These are phyloP conservation scores for Puccinia coronata DNA, from an alignment of 1,284 basidiomycete genomes.

Conservation along the genomic window DNA sequence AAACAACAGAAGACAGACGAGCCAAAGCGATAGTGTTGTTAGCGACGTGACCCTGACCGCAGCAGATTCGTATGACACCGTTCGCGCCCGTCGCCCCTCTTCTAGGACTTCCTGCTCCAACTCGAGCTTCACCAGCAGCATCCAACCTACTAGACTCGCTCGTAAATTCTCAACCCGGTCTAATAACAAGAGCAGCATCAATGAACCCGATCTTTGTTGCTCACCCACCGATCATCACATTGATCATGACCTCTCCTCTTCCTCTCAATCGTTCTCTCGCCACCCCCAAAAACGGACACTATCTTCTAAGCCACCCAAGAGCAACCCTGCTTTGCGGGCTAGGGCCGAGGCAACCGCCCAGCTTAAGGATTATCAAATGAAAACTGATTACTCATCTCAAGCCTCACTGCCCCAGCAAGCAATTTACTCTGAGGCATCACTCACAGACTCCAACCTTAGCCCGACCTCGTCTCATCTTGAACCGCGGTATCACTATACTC, in stretches of 20 bases:
- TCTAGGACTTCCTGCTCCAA: conserved; percentile 19
- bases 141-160: not conserved
- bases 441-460: not conserved
- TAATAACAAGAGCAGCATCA: conserved; percentile 21
- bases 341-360: conserved; percentile 29
- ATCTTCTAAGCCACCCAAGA: conserved; percentile 42
- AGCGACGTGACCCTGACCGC: conserved; percentile 20
- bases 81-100: conserved; percentile 33
- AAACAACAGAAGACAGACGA: conserved; percentile 14
- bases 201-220: conserved; percentile 12
- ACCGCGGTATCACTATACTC: not conserved
- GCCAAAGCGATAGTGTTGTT: conserved; percentile 31
- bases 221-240: not conserved
- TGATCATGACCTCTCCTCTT: conserved; percentile 26
- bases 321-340: conserved; percentile 36
- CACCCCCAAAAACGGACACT: not conserved
- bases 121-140: not conserved
- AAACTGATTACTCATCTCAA: not conserved
- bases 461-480: conserved; percentile 3
- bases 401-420: not conserved
- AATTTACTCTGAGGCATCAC: not conserved
- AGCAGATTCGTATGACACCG: not conserved
- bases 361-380: not conserved
- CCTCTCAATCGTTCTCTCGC: not conserved
- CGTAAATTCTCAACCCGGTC: conserved; percentile 5